Percentiles rank a stretch among this genome's conserved stretches.
Conservation (phyloP, 768 basidiomycete species). For the Nevesoporus exiguus region DNA sequence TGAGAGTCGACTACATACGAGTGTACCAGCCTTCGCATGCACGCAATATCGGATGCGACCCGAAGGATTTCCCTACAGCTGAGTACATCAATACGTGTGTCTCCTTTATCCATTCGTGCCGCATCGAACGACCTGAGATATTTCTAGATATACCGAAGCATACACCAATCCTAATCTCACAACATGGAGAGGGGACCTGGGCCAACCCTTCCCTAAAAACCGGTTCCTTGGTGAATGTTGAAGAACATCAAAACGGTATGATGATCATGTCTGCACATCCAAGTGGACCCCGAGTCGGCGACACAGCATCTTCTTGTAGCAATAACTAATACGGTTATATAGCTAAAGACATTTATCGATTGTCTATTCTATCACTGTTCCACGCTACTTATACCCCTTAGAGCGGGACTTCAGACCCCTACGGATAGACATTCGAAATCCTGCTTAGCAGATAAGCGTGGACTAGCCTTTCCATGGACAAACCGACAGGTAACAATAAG, state of each 20-base stretch:
- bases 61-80: conserved; percentile 62
- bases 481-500: background rate
- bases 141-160: conserved; percentile 55
- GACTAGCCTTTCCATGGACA: background rate
- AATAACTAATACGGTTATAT: background rate
- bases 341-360: background rate
- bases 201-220: conserved; percentile 51
- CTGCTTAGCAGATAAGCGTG: background rate
- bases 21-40: conserved; percentile 66
- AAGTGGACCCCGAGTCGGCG: background rate
- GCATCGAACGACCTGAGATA: background rate
- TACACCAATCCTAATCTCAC: conserved; percentile 60
- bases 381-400: background rate
- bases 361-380: background rate
- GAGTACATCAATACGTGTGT: conserved; percentile 63
- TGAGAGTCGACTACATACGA: conserved; percentile 56
- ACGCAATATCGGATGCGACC: conserved; percentile 74
- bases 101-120: background rate
- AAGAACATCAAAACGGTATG: background rate
- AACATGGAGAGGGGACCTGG: conserved; percentile 43
- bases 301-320: background rate
- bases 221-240: conserved; percentile 42
- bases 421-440: background rate
- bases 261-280: background rate
- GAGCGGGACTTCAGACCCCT: background rate